Base-by-base conservation (phyloP, 768 basidiomycete species). In the Gautieria morchelliformis region DNA sequence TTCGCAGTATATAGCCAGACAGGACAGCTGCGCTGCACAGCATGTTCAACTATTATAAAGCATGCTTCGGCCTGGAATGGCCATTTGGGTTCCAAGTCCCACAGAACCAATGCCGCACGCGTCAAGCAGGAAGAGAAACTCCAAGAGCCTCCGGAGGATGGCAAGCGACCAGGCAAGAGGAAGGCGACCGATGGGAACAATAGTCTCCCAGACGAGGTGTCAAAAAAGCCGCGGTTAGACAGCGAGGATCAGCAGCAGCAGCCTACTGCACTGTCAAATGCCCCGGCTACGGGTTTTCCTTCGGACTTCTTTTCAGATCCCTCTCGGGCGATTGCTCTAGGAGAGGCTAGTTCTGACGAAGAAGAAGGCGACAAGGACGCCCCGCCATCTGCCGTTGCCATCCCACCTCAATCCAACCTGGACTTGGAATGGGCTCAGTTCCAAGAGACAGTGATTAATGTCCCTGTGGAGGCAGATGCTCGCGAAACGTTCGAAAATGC, bases 41-140 rank as follows among this genome's bases (percentile, higher is more conserved):
- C 82, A 24, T 93, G 89, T 64, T 75, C 75, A 1, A 77, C 73
- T 11, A 58, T 70, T 19, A 75, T 93, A 57, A 92, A 90, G 64
- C 82, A 89, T 64, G 78, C 87, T 3, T 81, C 85, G 24, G 85
- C 86, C n/a, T 93, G 89, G 89, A 83, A 89, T 59, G 88, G 89
- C 20, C 89, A 93, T 69, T 67, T 93, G 19, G 89, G 85, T 12
- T 89, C 85, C 71, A 92, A 92, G 71, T 70, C 70, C 1, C 89
- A 93, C 66, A 81, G 89, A 35, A 83, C 75, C 41, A 84, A 81
- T 64, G 81, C 84, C 17, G 74, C 75, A 11, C 78, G 79, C 17
- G 64, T 83, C 45, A 79, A 75, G 60, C 81, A 83, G 64, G 77
- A 83, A 62, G 80, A 84, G 30, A 71, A 67, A 53, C 62, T 62